Evolutionary conservation across 371 early-diverging fungal species (phyloP), one percentile per base, ranked within the genome.

Genomic region (Chytridium lagenaria): DNA sequence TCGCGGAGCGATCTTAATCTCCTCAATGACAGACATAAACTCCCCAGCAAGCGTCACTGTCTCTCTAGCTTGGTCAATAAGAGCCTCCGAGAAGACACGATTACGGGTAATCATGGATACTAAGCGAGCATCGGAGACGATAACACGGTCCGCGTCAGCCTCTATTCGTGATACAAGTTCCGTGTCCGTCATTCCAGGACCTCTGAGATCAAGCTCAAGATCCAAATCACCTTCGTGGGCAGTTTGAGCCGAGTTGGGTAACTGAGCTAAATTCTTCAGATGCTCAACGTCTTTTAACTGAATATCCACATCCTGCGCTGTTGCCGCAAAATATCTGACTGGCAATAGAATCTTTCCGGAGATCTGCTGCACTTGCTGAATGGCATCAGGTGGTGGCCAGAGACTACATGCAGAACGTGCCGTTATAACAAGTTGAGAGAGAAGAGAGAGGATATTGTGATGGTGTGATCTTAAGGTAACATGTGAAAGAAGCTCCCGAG

Each of bases 371-470:
- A 93, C 84, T 23, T 87, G 88, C 23, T 83, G 73, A n/a, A 88
- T 85, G 0, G 93, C 89, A 72, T 92, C 91, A 0, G 93, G 92
- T 3, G 93, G 90, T 33, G 95, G 91, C 92, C 90, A 92, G 30
- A 91, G 85, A n/a, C 92, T 88, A 0, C 92, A 83, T 1, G 94
- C 93, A 16, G 91, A 84, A 67, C 95, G 92, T 2, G 95, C 90
- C 10, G 94, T 89, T 23, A 96, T 84, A 19, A 94, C 88, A 36
- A 98, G 82, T 68, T 92, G 92, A 30, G 92, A 91, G 59, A 95
- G 83, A 0, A 92, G 79, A 2, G 90, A 90, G 86, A 93, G 91
- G 69, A 97, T 88, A 39, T 90, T 88, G 1, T 90, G 88, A 81
- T 96, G 92, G 75, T 93, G 90, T 44, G 86, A 83, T 71, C 91